phyloP scores from a whole-genome alignment of 1,284 basidiomycete species.

The Coriolopsis trogii region DNA sequence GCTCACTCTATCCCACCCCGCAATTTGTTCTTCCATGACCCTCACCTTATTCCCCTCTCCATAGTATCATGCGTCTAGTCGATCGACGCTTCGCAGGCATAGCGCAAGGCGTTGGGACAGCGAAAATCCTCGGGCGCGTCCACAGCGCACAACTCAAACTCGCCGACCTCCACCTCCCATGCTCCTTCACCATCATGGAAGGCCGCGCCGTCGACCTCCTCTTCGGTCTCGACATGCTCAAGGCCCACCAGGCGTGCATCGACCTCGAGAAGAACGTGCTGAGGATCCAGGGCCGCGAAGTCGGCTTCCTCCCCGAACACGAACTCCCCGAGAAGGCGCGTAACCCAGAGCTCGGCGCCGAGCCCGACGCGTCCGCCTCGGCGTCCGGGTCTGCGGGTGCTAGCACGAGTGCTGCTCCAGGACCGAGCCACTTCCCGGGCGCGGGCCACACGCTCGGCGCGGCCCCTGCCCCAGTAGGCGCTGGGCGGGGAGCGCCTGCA shows the following conservation, averaged over 20 bases:
- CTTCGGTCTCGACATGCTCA: conserved; percentile 98
- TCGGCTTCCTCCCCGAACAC: conserved; percentile 91
- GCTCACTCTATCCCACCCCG: conserved; percentile 24
- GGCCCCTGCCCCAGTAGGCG: conserved; percentile 34
- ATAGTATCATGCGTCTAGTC: conserved; percentile 83
- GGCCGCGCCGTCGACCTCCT: conserved; percentile 92
- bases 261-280: conserved; percentile 89
- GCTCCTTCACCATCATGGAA: conserved; percentile 96
- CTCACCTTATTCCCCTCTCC: too few relatives aligned
- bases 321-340: conserved; percentile 87
- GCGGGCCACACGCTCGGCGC: conserved; percentile 56
- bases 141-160: conserved; percentile 94
- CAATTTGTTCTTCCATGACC: neutral
- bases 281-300: conserved; percentile 85
- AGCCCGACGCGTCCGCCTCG: conserved; percentile 16
- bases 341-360: conserved; percentile 37
- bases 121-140: conserved; percentile 91
- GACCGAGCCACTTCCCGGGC: conserved; percentile 55
- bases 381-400: conserved; percentile 22
- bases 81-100: conserved; percentile 90
- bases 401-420: conserved; percentile 21
- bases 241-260: conserved; percentile 94
- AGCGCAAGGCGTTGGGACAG: conserved; percentile 95
- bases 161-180: conserved; percentile 82
- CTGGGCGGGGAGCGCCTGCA: conserved; percentile 23